phyloP scores from a whole-genome alignment of 225 moss, liverwort and hornwort species.

The Marchantia paleacea region DNA sequence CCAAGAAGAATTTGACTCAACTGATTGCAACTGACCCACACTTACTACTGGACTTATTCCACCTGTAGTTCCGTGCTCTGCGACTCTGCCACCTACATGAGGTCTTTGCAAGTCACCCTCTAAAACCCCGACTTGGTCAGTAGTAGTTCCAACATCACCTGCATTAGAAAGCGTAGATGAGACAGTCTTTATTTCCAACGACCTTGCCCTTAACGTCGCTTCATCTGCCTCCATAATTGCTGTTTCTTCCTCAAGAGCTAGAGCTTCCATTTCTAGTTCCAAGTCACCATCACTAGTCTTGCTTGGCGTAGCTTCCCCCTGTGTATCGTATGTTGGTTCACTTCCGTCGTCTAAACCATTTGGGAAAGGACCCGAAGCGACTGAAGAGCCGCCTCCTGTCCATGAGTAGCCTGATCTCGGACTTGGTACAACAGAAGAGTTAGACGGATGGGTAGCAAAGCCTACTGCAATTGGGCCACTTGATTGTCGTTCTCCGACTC shows the following conservation, averaged over 20 bases:
- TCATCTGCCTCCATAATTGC: conserved; percentile 46
- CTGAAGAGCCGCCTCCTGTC: conserved; percentile 78
- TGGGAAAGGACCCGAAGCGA: conserved; percentile 64
- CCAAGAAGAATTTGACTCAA: conserved; percentile 36
- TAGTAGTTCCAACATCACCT: neutral
- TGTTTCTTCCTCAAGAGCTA: conserved; percentile 65
- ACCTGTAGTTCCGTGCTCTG: conserved; percentile 19
- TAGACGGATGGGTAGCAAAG: conserved; percentile 33
- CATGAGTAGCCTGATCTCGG: conserved; percentile 67
- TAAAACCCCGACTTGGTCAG: conserved; percentile 19
- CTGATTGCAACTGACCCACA: conserved; percentile 28
- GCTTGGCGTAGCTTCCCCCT: conserved; percentile 65
- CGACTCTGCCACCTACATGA: conserved; percentile 17
- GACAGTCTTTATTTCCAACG: conserved; percentile 27
- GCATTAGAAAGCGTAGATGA: conserved; percentile 16
- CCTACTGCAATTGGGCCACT: conserved; percentile 37
- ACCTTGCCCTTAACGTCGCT: conserved; percentile 29
- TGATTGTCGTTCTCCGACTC: conserved; percentile 44
- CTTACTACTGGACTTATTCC: conserved; percentile 10
- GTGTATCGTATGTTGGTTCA: conserved; percentile 68
- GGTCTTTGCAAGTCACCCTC: conserved; percentile 24
- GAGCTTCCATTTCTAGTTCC: conserved; percentile 79
- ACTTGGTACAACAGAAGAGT: conserved; percentile 44
- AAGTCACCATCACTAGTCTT: conserved; percentile 70
- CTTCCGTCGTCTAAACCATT: conserved; percentile 77